Evolutionary conservation across 495 filamentous ascomycete species (phyloP).

Genomic region (Bryoglossum gracile): DNA sequence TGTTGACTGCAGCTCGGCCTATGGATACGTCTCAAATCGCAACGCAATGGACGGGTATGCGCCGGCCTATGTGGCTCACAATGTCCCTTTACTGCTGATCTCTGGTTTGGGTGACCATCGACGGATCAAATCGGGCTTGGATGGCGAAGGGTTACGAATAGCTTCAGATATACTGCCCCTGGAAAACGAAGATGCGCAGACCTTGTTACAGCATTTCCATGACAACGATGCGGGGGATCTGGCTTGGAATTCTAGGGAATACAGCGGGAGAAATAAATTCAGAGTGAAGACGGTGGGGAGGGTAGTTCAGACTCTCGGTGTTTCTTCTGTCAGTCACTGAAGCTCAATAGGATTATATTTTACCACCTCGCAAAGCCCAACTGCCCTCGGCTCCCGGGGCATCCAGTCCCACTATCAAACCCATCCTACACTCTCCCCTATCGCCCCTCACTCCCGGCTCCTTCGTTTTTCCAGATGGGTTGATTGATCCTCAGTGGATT

Average conservation of each 20-base stretch:
- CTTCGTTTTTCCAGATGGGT: slow-evolving; percentile 75
- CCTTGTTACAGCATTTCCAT: slow-evolving; percentile 61
- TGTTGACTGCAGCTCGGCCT: no score
- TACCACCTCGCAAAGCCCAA: slow-evolving; percentile 45
- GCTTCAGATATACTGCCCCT: slow-evolving; percentile 61
- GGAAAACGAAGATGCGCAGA: slow-evolving; percentile 54
- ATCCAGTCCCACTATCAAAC: slow-evolving; percentile 34
- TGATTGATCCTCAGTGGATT: slow-evolving; percentile 74
- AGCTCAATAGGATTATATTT: slow-evolving; percentile 37
- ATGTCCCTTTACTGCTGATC: slow-evolving; percentile 70
- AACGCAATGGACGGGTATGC: slow-evolving; percentile 80
- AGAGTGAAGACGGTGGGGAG: slow-evolving; percentile 66
- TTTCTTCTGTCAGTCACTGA: slow-evolving; percentile 11
- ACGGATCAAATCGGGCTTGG: slow-evolving; percentile 42
- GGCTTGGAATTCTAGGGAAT: slow-evolving; percentile 49
- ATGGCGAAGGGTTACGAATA: slow-evolving; percentile 52
- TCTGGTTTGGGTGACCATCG: slow-evolving; percentile 53
- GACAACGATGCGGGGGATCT: slow-evolving; percentile 54
- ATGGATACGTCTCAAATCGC: slow-evolving; percentile 20
- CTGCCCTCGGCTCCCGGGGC: slow-evolving; percentile 39
- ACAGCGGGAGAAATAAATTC: slow-evolving; percentile 43
- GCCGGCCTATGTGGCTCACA: slow-evolving; percentile 69
- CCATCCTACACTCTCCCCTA: slow-evolving; percentile 73
- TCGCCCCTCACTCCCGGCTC: slow-evolving; percentile 80
- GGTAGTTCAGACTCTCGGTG: slow-evolving; percentile 48